Evolutionary conservation across 1,284 basidiomycete genomes (phyloP).

Genomic region (Ceratobasidium sp.): DNA sequence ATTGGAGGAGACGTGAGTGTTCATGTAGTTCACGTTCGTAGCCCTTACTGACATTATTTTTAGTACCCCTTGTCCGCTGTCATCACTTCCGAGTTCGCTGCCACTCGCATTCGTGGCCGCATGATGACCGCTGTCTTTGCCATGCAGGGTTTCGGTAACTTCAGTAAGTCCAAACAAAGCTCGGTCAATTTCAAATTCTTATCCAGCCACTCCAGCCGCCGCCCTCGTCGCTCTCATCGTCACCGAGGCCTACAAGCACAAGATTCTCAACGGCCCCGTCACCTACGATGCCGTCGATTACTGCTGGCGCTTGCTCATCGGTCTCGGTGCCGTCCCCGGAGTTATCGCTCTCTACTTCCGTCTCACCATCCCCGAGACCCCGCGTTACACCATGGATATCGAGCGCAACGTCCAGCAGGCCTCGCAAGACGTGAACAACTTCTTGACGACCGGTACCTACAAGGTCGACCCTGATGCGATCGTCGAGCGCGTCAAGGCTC

Average conservation of each 20-base stretch:
- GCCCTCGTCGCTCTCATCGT: conserved; percentile 76
- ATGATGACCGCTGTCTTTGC: conserved; percentile 63
- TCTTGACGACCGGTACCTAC: conserved; percentile 65
- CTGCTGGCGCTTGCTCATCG: conserved; percentile 61
- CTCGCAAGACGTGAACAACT: conserved; percentile 70
- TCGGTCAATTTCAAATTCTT: conserved; percentile 56
- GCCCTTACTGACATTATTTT: neutral
- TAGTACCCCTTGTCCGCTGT: conserved; percentile 74
- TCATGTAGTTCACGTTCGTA: conserved; percentile 53
- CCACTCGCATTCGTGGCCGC: conserved; percentile 68
- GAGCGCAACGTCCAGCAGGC: conserved; percentile 84
- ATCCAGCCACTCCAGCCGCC: conserved; percentile 57
- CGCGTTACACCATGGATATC: conserved; percentile 91
- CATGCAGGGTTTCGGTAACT: conserved; percentile 63
- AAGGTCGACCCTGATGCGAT: conserved; percentile 66
- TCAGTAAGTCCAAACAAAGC: conserved; percentile 46
- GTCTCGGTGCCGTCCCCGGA: conserved; percentile 58
- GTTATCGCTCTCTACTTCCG: conserved; percentile 61
- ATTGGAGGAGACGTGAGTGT: conserved; percentile 59
- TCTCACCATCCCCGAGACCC: conserved; percentile 59
- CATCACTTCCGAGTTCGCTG: conserved; percentile 76
- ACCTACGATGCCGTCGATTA: conserved; percentile 58
- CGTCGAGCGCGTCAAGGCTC: conserved; percentile 68
- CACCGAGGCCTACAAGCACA: conserved; percentile 72
- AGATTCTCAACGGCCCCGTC: conserved; percentile 64